These are phyloP conservation scores for Takashimella tepidaria DNA, from an alignment of 1,284 basidiomycete genomes.

Conservation along the genomic window DNA sequence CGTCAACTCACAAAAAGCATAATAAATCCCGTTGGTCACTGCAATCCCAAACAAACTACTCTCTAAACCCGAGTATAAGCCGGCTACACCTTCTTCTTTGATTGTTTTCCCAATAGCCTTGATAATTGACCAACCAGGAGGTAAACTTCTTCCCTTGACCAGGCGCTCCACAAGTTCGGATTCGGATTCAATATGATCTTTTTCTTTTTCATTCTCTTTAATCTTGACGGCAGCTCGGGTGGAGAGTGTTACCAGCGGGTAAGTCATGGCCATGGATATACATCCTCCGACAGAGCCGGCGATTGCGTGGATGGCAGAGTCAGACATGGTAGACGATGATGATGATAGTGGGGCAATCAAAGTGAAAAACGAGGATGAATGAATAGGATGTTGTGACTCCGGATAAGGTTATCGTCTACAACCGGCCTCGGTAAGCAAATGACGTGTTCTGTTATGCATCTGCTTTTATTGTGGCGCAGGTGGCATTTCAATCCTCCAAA, in stretches of 20 bases:
- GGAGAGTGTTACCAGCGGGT: constrained; percentile 83
- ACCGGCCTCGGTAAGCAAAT: too few relatives aligned
- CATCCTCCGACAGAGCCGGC: constrained; percentile 90
- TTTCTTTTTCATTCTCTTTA: constrained; percentile 61
- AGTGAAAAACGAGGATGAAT: too few relatives aligned
- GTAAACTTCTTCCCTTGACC: neutral
- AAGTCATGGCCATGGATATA: constrained; percentile 66
- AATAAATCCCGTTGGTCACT: constrained; percentile 73
- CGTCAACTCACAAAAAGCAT: constrained; percentile 32
- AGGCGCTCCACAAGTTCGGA: constrained; percentile 31
- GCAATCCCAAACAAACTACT: constrained; percentile 88
- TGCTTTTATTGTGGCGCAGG: too few relatives aligned
- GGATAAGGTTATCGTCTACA: too few relatives aligned
- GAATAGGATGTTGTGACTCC: too few relatives aligned
- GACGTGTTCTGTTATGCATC: too few relatives aligned
- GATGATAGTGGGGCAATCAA: too few relatives aligned
- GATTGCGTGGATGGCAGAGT: constrained; percentile 82
- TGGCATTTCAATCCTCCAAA: too few relatives aligned
- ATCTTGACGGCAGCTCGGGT: constrained; percentile 76
- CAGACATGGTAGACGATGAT: constrained; percentile 52
- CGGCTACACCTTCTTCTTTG: constrained; percentile 75
- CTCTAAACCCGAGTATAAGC: constrained; percentile 81
- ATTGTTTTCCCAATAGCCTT: constrained; percentile 63
- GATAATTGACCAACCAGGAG: constrained; percentile 17
- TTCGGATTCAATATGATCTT: constrained; percentile 15